These are phyloP conservation scores for Chalara sp. DNA, from an alignment of 2,329 filamentous ascomycete genomes.

Conservation along the genomic window DNA sequence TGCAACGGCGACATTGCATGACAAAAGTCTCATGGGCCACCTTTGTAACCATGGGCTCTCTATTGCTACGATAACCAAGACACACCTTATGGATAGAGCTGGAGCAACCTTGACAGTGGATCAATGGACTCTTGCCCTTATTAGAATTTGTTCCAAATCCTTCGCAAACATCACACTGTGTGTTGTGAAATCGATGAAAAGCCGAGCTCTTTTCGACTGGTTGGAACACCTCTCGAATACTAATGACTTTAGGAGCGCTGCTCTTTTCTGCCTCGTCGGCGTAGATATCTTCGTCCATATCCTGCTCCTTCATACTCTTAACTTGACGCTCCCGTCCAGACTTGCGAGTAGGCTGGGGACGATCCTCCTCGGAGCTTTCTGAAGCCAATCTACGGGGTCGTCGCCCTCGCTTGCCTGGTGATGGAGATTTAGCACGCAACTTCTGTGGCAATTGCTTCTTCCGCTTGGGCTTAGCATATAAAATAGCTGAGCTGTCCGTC, in stretches of 20 bases:
- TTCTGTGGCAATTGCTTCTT: conserved; percentile 7
- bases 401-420: conserved; percentile 8
- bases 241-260: conserved; percentile 47
- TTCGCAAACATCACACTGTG: conserved; percentile 66
- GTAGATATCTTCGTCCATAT: conserved; percentile 45
- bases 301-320: conserved; percentile 37
- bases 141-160: conserved; percentile 43
- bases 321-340: conserved; percentile 27
- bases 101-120: conserved; percentile 89
- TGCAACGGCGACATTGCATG: conserved; percentile 82
- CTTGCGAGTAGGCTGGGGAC: conserved; percentile 21
- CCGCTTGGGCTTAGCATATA: conserved; percentile 39
- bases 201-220: conserved; percentile 50
- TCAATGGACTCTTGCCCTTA: conserved; percentile 55
- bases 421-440: conserved; percentile 2
- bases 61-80: conserved; percentile 61
- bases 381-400: background rate
- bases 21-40: conserved; percentile 71
- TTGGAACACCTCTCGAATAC: conserved; percentile 69
- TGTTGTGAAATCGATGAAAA: conserved; percentile 65
- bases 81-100: conserved; percentile 77
- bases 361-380: conserved; percentile 4
- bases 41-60: conserved; percentile 91
- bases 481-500: conserved; percentile 41
- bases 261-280: conserved; percentile 38